These are phyloP conservation scores for Paraphaeosphaeria sporulosa DNA, from an alignment of 2,329 filamentous ascomycete genomes.

Conservation along the genomic window DNA sequence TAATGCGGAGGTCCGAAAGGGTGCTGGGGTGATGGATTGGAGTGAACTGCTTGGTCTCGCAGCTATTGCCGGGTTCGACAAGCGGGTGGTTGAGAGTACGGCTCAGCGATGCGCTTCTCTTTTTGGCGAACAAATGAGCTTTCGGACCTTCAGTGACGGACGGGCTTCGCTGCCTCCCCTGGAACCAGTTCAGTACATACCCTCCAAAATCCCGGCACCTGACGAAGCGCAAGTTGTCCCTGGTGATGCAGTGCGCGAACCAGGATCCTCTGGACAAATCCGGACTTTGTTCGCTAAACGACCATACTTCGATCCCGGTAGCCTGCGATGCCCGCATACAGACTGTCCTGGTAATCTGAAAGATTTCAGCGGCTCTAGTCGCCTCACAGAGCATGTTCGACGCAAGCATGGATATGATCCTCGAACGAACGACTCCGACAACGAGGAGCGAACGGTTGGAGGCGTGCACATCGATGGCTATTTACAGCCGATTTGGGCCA, in stretches of 20 bases:
- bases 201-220: constrained; percentile 35
- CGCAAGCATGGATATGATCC: constrained; percentile 55
- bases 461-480: constrained; percentile 75
- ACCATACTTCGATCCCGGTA: constrained; percentile 37
- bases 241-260: background rate
- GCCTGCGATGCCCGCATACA: constrained; percentile 42
- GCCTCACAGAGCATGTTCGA: constrained; percentile 55
- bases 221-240: background rate
- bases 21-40: constrained; percentile 68
- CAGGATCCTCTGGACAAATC: background rate
- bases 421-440: constrained; percentile 53
- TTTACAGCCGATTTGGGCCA: constrained; percentile 60
- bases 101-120: constrained; percentile 76
- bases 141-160: constrained; percentile 63
- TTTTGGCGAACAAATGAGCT: constrained; percentile 75
- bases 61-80: constrained; percentile 72
- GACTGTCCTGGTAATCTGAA: constrained; percentile 38
- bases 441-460: constrained; percentile 59
- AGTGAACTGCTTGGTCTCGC: constrained; percentile 83
- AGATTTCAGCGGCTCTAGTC: constrained; percentile 34
- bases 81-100: constrained; percentile 71
- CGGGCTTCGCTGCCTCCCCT: constrained; percentile 27
- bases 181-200: constrained; percentile 47
- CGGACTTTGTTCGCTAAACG: constrained; percentile 22
- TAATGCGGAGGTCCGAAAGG: constrained; percentile 19